Evolutionary conservation across 768 basidiomycete species (phyloP).

Genomic region (Cystofilobasidium ferigula): DNA sequence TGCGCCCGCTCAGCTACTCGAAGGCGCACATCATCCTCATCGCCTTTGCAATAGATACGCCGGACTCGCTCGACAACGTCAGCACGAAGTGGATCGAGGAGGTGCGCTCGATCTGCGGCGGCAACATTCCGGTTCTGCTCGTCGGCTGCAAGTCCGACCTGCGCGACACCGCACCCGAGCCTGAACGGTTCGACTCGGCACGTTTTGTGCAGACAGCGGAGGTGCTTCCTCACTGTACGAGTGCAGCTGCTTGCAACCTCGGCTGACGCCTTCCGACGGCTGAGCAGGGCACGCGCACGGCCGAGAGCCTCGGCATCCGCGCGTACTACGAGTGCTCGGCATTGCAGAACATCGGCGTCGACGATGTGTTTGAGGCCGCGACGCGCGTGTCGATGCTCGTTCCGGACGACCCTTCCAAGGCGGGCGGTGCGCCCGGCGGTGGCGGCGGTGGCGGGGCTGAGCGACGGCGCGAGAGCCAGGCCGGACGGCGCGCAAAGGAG

Average conservation of each 20-base stretch:
- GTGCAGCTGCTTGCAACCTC: not conserved
- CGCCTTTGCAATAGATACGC: slow-evolving; percentile 89
- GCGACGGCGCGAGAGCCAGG: not conserved
- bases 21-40: slow-evolving; percentile 98
- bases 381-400: slow-evolving; percentile 94
- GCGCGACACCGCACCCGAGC: slow-evolving; percentile 43
- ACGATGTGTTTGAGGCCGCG: slow-evolving; percentile 94
- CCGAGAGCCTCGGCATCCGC: slow-evolving; percentile 13
- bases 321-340: slow-evolving; percentile 67
- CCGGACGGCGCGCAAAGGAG: slow-evolving; percentile 4
- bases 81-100: slow-evolving; percentile 98
- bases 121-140: slow-evolving; percentile 80
- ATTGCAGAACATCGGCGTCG: slow-evolving; percentile 57
- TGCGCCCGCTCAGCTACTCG: slow-evolving; percentile 93
- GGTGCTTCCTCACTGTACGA: slow-evolving; percentile 32
- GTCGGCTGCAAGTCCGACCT: slow-evolving; percentile 95
- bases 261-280: not conserved
- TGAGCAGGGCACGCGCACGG: slow-evolving; percentile 11
- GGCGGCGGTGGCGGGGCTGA: not conserved
- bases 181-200: slow-evolving; percentile 31
- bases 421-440: not conserved
- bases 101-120: slow-evolving; percentile 90
- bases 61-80: slow-evolving; percentile 93
- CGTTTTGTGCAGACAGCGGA: slow-evolving; percentile 38
- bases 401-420: slow-evolving; percentile 48